These are phyloP conservation scores for Eucalyptus sideroxylon DNA, from an alignment of 345 rosid genomes.

Conservation along the genomic window DNA sequence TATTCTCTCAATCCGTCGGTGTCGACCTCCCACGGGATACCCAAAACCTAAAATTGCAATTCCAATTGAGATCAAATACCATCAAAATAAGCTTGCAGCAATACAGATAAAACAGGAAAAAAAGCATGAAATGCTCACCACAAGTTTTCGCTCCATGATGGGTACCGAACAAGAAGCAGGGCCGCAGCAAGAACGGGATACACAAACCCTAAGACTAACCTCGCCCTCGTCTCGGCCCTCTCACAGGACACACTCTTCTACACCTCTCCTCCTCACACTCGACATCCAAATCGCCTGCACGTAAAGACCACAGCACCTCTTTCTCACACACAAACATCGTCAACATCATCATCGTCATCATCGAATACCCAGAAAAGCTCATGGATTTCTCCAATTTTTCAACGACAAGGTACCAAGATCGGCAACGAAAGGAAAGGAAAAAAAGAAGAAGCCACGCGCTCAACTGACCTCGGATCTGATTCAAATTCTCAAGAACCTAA, in stretches of 20 bases:
- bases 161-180: neutral
- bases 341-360: neutral
- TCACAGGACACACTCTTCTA: neutral
- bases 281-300: neutral
- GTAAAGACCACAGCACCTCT: neutral
- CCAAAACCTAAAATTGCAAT: constrained; percentile 49
- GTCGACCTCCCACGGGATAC: constrained; percentile 95
- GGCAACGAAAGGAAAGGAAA: neutral
- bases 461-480: neutral
- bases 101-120: too few species aligned
- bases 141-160: constrained; percentile 12
- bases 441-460: neutral
- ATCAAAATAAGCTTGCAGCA: neutral
- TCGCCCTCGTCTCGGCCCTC: neutral
- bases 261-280: neutral
- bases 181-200: neutral
- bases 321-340: constrained; percentile 2
- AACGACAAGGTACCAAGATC: neutral
- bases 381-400: neutral
- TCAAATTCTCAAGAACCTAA: neutral
- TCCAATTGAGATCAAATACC: neutral
- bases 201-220: neutral
- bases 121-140: neutral
- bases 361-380: constrained; percentile 4
- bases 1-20: constrained; percentile 89